A percentile compares a stretch with the other conserved stretches of the same genome.
These are phyloP conservation scores for Saccharomyces paradoxus DNA, from an alignment of 805 yeast species.

Conservation along the genomic window DNA sequence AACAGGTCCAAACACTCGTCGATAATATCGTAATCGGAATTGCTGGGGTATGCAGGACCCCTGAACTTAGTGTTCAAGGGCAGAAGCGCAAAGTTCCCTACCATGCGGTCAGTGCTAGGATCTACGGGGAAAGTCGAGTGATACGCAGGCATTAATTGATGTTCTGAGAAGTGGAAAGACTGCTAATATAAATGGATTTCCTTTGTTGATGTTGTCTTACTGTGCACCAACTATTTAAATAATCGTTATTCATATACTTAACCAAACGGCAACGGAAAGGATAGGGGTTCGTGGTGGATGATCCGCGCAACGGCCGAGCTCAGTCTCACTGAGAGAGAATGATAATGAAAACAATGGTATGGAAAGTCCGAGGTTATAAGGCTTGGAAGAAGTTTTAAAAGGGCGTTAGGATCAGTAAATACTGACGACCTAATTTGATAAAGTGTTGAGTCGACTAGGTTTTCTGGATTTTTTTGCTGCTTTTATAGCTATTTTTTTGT, in stretches of 20 bases:
- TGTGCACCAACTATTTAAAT: background rate
- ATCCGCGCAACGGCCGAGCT: background rate
- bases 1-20: slow-evolving; percentile 89
- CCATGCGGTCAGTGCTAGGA: slow-evolving; percentile 48
- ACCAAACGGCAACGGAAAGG: background rate
- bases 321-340: background rate
- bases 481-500: background rate
- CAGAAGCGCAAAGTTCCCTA: slow-evolving; percentile 74
- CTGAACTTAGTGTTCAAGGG: slow-evolving; percentile 79
- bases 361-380: background rate
- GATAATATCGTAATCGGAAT: slow-evolving; percentile 74
- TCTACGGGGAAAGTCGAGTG: slow-evolving; percentile 73
- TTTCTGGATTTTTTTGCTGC: background rate
- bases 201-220: background rate
- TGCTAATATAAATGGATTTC: background rate
- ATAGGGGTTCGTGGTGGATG: background rate
- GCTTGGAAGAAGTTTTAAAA: background rate
- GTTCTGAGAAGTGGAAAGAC: background rate
- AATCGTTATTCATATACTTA: background rate
- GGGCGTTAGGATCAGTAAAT: background rate
- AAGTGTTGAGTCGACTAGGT: background rate
- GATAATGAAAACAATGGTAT: background rate
- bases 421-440: background rate
- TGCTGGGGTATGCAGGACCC: slow-evolving; percentile 84
- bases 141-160: slow-evolving; percentile 42